Percentiles rank a stretch among this genome's conserved stretches.
Evolutionary conservation across 768 basidiomycete species (phyloP).

Genomic region (Lactarius sanguifluus): DNA sequence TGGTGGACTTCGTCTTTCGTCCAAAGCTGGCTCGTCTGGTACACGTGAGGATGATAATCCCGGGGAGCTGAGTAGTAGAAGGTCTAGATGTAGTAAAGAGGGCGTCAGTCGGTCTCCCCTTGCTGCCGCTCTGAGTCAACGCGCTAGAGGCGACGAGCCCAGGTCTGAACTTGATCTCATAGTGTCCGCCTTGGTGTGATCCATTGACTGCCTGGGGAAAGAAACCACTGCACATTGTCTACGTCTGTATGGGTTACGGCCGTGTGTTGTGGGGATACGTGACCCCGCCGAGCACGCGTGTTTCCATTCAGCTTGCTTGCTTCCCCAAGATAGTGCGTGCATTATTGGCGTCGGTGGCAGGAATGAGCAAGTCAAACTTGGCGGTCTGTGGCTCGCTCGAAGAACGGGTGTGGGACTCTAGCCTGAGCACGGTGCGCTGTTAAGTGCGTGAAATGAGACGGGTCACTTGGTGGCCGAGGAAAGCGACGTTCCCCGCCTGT

Average conservation of each 20-base stretch:
- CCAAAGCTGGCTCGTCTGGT: conserved; percentile 47
- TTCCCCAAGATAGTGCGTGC: conserved; percentile 44
- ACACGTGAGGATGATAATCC: conserved; percentile 44
- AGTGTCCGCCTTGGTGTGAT: conserved; percentile 32
- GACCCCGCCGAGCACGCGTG: conserved; percentile 43
- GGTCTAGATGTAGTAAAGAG: conserved; percentile 28
- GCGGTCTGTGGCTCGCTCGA: conserved; percentile 9
- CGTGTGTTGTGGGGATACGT: conserved; percentile 49
- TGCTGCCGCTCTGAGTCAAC: conserved; percentile 7
- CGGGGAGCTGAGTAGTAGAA: conserved; percentile 42
- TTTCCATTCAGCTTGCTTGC: conserved; percentile 42
- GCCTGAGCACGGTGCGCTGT: conserved; percentile 32
- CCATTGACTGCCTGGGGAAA: too few species aligned
- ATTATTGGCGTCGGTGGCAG: conserved; percentile 40
- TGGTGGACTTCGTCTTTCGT: conserved; percentile 41
- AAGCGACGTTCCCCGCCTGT: conserved; percentile 33
- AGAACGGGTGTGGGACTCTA: conserved; percentile 21
- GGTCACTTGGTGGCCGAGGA: conserved; percentile 34
- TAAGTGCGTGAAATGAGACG: conserved; percentile 30
- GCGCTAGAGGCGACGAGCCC: conserved; percentile 34
- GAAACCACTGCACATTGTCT: conserved; percentile 36
- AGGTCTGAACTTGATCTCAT: conserved; percentile 41
- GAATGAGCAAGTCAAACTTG: conserved; percentile 41
- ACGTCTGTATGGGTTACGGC: conserved; percentile 52
- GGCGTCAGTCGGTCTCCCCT: conserved; percentile 33